A percentile compares a stretch with the other conserved stretches of the same genome.
These are phyloP conservation scores for Kwoniella bestiolae DNA, from an alignment of 768 basidiomycete species.

Conservation along the genomic window DNA sequence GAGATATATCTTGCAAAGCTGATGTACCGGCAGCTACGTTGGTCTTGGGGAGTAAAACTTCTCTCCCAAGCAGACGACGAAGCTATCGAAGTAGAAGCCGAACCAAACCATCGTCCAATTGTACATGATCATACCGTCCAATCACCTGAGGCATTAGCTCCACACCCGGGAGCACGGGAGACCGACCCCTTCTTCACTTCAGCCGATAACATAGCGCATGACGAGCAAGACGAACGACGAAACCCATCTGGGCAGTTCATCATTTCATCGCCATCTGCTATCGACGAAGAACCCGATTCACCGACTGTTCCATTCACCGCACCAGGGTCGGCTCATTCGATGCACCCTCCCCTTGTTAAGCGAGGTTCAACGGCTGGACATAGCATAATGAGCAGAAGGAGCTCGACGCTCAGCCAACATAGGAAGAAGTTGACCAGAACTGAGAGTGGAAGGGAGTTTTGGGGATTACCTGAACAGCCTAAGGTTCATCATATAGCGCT, in stretches of 20 bases:
- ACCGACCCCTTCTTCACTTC: conserved; percentile 54
- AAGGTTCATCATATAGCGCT: conserved; percentile 33
- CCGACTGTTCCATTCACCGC: conserved; percentile 27
- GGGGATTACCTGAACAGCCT: conserved; percentile 52
- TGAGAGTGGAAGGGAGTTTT: conserved; percentile 55
- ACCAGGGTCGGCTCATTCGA: conserved; percentile 29
- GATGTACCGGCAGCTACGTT: conserved; percentile 68
- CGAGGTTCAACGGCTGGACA: conserved; percentile 6
- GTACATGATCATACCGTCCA: conserved; percentile 27
- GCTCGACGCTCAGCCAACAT: conserved; percentile 11
- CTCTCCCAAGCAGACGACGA: conserved; percentile 73
- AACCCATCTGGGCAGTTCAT: conserved; percentile 25
- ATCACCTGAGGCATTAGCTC: conserved; percentile 45
- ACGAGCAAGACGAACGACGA: conserved; percentile 38
- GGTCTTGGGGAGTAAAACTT: conserved; percentile 89
- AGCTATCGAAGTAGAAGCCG: conserved; percentile 25
- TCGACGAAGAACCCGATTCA: conserved; percentile 17
- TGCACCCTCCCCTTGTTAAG: conserved; percentile 29
- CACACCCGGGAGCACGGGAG: conserved; percentile 48
- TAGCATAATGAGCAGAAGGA: conserved; percentile 17
- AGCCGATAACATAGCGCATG: conserved; percentile 28
- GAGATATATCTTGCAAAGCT: not conserved
- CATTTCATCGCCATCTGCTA: not conserved
- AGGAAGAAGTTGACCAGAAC: conserved; percentile 42
- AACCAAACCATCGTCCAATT: conserved; percentile 5